Base-by-base conservation (phyloP, 2,329 filamentous ascomycete genomes). In the Pyricularia grisea region DNA sequence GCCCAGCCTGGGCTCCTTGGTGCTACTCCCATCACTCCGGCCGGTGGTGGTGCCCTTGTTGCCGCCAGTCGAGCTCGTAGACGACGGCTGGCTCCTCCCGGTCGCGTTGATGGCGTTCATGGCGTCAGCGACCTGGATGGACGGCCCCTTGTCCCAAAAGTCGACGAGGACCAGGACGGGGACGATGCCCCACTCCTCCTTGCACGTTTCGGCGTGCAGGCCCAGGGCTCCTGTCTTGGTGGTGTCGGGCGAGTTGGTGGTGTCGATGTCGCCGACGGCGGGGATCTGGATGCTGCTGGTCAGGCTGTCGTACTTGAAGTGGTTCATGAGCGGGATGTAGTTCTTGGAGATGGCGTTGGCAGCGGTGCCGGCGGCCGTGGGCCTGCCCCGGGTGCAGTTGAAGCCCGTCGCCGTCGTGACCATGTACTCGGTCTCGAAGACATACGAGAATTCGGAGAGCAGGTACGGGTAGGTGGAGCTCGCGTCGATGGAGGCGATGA, bases 151-250 rank as follows among this genome's bases (percentile, higher is more conserved):
- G 76, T 92, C 89, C 77, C 89, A 93, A 77, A 93, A 94, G 78
- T 96, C 92, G 1, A 94, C 91, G 11, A 95, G 83, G 25, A 92
- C 84, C 73, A 92, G 94, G 3, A 84, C 88, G n/a, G 92, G 91
- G 67, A 83, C 81, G 31, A 80, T 78, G n/a, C 84, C 84, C 81
- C 90, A 94, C 71, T 87, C 78, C 2, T 73, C 75, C 68, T 80
- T 78, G 76, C 88, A 94, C 69, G 76, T 77, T 63, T 79, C 76
- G 42, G 86, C 85, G 30, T 88, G 84, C 66, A 77, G 76, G 63
- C 87, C 87, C 61, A 88, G 74, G 67, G 81, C 80, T 9, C 91
- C 91, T 0, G 76, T 77, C 2, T 77, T 75, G 2, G 79, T 80
- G 3, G 85, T 88, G 12, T 79, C 82, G 10, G 88, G 81, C 50